phyloP scores from a whole-genome alignment of 768 basidiomycete genomes.

The Omphalotus guepiniiformis region DNA sequence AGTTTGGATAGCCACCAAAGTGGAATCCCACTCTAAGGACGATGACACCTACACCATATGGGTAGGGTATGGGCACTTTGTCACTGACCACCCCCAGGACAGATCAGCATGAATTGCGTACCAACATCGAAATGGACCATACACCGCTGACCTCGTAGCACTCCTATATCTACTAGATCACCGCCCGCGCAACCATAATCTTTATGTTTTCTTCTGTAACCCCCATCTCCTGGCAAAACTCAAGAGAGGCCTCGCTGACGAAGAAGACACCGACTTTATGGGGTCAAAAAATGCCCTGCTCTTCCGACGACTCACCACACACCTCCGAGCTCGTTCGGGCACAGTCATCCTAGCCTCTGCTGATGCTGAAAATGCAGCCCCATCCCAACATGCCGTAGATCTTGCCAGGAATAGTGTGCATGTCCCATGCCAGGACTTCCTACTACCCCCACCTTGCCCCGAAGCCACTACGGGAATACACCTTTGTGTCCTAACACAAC shows the following conservation, averaged over 20 bases:
- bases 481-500: slow-evolving; percentile 15
- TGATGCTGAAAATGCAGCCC: slow-evolving; percentile 19
- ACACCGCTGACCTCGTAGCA: slow-evolving; percentile 18
- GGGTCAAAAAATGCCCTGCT: slow-evolving; percentile 12
- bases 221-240: slow-evolving; percentile 16
- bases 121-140: slow-evolving; percentile 16
- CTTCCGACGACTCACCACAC: slow-evolving; percentile 1
- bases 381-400: slow-evolving; percentile 18
- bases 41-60: no score
- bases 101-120: slow-evolving; percentile 8
- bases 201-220: slow-evolving; percentile 10
- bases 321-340: slow-evolving; percentile 11
- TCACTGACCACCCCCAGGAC: slow-evolving; percentile 17
- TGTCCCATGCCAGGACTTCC: neutral
- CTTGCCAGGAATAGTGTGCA: slow-evolving; percentile 16
- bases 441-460: neutral
- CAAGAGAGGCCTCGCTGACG: slow-evolving; percentile 12
- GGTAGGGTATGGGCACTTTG: no score
- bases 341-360: slow-evolving; percentile 22
- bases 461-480: slow-evolving; percentile 9
- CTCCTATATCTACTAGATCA: slow-evolving; percentile 4
- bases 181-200: slow-evolving; percentile 1
- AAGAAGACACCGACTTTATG: slow-evolving; percentile 26
- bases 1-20: no score
- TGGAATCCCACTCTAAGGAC: no score